Evolutionary conservation across 1,139 yeast genomes (phyloP), one percentile per base, ranked within the genome.

Genomic region (Debaryomyces psychrophilus): DNA sequence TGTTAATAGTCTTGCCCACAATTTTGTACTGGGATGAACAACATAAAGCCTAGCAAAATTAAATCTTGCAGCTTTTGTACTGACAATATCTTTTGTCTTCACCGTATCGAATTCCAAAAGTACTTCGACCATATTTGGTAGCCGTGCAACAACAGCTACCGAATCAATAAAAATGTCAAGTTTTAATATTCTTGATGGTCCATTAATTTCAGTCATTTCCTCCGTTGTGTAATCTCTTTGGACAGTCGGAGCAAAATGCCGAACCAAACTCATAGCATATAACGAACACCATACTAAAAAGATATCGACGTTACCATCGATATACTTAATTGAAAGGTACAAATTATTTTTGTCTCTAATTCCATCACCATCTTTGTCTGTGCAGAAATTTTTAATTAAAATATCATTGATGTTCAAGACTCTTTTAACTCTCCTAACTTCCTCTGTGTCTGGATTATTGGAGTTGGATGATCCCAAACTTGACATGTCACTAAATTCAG

Each of bases 61-160:
- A 17, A 78, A 63, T 14, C 61, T 58, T 6, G 71, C 53, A 4
- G 60, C 48, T 31, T 63, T 72, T 27, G 67, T 56, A 3, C 57
- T 62, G 23, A 68, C 57, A 2, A 64, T 61, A 43, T 70, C 67
- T 17, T 59, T 51, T 15, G 73, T 51, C 8, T 58, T 57, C 8
- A 80, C 56, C 2, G 65, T 58, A 49, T 76, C 80, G 4, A 78
- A 47, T 54, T 82, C 87, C 28, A 82, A 45, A 69, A 83, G 68
- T 4, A 80, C 58, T 50, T 77, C 79, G 22, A 77, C 82, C 20
- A 69, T 64, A 46, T 74, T 72, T 0, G 87, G 87, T 22, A 83
- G 59, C 25, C 77, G 64, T 2, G 73, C 58, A 37, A 79, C 79
- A 36, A 77, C 45, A 2, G 82, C 72, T 14, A 74, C 66, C 3